Conservation (phyloP, 768 basidiomycete species). For the Termitomyces sp. region DNA sequence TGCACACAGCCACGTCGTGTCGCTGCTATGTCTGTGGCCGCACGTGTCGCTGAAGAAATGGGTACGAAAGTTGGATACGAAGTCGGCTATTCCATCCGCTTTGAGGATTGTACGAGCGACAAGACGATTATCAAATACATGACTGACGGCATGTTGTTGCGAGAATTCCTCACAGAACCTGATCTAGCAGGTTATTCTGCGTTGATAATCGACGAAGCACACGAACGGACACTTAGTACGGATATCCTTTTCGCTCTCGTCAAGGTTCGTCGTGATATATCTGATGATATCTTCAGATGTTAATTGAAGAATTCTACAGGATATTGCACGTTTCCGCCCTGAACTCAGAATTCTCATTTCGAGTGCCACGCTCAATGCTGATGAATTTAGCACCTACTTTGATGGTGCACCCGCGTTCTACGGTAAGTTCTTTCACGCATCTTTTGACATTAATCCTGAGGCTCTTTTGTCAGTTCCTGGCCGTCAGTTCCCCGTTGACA, state of each 20-base stretch:
- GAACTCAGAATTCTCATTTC: constrained; percentile 93
- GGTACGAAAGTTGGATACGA: constrained; percentile 95
- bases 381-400: constrained; percentile 97
- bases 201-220: constrained; percentile 97
- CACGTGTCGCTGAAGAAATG: constrained; percentile 99
- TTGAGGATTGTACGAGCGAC: constrained; percentile 99
- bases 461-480: constrained; percentile 69
- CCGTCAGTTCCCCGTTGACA: constrained; percentile 95
- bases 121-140: constrained; percentile 99
- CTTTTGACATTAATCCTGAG: background rate
- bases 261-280: constrained; percentile 65
- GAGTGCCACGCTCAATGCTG: constrained; percentile 94
- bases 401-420: constrained; percentile 95
- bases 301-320: constrained; percentile 43
- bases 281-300: constrained; percentile 18
- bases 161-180: constrained; percentile 97
- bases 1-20: constrained; percentile 99
- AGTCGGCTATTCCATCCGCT: constrained; percentile 99
- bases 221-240: constrained; percentile 95
- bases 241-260: constrained; percentile 98
- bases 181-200: constrained; percentile 93
- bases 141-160: constrained; percentile 98
- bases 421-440: constrained; percentile 39
- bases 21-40: constrained; percentile 98
- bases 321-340: constrained; percentile 94